Evolutionary conservation across 306 rosid genomes (phyloP).

Genomic region (Cicer cuneatum): DNA sequence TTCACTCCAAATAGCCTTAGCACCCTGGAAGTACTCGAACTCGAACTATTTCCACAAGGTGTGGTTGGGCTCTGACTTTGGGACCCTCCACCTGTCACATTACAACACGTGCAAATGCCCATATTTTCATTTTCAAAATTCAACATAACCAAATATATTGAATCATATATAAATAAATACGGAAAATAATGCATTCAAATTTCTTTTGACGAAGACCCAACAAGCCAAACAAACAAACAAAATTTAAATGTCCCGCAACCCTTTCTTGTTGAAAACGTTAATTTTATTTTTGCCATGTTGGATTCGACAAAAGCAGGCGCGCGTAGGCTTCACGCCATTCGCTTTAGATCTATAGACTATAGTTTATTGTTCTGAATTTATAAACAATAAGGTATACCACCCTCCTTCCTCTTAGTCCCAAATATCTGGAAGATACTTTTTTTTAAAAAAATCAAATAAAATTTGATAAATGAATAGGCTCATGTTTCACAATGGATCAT

Average conservation of each 20-base stretch:
- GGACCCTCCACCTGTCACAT: slow-evolving; percentile 54
- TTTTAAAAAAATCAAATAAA: not conserved
- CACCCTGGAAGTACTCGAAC: slow-evolving; percentile 58
- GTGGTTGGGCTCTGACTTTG: slow-evolving; percentile 48
- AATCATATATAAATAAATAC: not conserved
- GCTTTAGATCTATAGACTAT: not conserved
- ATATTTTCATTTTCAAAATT: not conserved
- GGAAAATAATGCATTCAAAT: not conserved
- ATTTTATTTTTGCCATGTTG: slow-evolving; percentile 15
- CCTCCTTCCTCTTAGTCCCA: slow-evolving; percentile 6
- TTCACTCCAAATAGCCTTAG: slow-evolving; percentile 93
- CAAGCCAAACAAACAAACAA: not conserved
- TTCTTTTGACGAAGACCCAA: not conserved
- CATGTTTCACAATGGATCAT: not conserved
- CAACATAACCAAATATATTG: not conserved
- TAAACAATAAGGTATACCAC: not conserved
- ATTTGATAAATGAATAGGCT: not conserved
- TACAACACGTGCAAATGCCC: slow-evolving; percentile 56
- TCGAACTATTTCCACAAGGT: slow-evolving; percentile 54
- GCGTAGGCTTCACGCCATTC: slow-evolving; percentile 23
- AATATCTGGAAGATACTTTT: not conserved
- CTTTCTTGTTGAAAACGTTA: not conserved
- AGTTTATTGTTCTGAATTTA: not conserved
- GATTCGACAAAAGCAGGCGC: slow-evolving; percentile 12
- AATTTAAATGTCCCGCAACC: not conserved